phyloP scores from a whole-genome alignment of 1,139 yeast genomes.

The Zhuliangozyma parablackwelliae region DNA sequence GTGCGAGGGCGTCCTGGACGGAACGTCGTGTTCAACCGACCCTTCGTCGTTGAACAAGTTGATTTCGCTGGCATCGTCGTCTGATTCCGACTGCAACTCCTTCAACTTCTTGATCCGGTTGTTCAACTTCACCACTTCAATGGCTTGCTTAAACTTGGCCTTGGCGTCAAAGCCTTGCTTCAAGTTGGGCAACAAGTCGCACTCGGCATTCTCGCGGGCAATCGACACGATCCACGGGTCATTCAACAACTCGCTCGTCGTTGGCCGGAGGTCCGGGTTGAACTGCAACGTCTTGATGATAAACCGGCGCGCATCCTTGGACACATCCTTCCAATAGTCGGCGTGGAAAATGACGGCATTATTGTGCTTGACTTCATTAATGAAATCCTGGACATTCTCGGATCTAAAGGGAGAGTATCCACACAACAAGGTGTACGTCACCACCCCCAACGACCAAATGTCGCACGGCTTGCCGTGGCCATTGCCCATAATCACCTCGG shows the following conservation, averaged over 20 bases:
- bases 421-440: conserved; percentile 81
- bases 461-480: conserved; percentile 95
- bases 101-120: conserved; percentile 69
- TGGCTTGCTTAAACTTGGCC: conserved; percentile 79
- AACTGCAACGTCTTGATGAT: conserved; percentile 62
- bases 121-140: conserved; percentile 72
- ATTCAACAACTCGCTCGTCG: conserved; percentile 56
- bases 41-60: conserved; percentile 36
- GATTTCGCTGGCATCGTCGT: conserved; percentile 51
- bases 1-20: conserved; percentile 1
- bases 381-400: conserved; percentile 75
- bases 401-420: conserved; percentile 93
- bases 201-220: conserved; percentile 43
- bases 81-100: conserved; percentile 46
- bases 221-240: conserved; percentile 68
- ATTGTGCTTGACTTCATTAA: conserved; percentile 67
- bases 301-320: conserved; percentile 70
- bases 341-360: conserved; percentile 79
- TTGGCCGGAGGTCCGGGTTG: conserved; percentile 63
- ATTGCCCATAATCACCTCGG: conserved; percentile 70
- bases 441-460: conserved; percentile 89
- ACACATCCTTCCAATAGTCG: conserved; percentile 79
- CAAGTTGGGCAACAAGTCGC: conserved; percentile 66
- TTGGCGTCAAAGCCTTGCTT: conserved; percentile 78
- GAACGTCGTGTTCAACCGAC: conserved; percentile 7